phyloP scores from a whole-genome alignment of 129 eudicot genomes.

The Lactuca sativa region DNA sequence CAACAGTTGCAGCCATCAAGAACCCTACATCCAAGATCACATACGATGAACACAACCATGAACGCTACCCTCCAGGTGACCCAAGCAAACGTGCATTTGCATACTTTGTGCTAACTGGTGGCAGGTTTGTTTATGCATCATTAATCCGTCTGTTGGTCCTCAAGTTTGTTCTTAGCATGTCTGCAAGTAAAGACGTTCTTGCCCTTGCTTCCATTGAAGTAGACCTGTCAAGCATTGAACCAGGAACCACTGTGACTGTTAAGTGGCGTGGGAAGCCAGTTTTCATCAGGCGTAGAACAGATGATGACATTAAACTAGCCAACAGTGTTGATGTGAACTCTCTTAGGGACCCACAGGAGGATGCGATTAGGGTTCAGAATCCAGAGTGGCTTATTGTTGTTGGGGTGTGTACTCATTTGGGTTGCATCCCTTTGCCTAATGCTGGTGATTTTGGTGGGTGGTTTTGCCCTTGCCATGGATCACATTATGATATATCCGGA shows the following conservation, averaged over 20 bases:
- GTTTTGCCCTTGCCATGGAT: conserved; percentile 94
- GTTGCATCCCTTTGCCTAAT: conserved; percentile 85
- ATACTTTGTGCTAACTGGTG: conserved; percentile 80
- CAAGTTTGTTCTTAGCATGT: conserved; percentile 82
- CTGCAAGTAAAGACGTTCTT: conserved; percentile 85
- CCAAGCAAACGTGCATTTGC: conserved; percentile 91
- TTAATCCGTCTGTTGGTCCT: conserved; percentile 68
- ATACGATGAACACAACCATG: conserved; percentile 77
- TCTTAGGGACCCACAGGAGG: conserved; percentile 77
- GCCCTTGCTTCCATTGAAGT: conserved; percentile 87
- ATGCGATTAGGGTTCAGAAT: conserved; percentile 65
- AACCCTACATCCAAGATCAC: conserved; percentile 70
- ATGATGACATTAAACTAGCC: conserved; percentile 70
- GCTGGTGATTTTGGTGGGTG: conserved; percentile 90
- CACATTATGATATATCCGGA: conserved; percentile 80
- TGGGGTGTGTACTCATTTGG: conserved; percentile 84
- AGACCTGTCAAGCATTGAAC: conserved; percentile 73
- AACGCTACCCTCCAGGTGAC: conserved; percentile 84
- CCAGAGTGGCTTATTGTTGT: conserved; percentile 87
- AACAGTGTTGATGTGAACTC: conserved; percentile 69
- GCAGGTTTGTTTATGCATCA: conserved; percentile 77
- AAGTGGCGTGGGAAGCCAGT: conserved; percentile 94
- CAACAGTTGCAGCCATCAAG: conserved; percentile 69
- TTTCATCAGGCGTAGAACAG: conserved; percentile 71
- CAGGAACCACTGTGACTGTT: conserved; percentile 76